Evolutionary conservation across 257 asterid genomes (phyloP), one percentile per base, ranked within the genome.

Genomic region (Fraxinus cuspidata): DNA sequence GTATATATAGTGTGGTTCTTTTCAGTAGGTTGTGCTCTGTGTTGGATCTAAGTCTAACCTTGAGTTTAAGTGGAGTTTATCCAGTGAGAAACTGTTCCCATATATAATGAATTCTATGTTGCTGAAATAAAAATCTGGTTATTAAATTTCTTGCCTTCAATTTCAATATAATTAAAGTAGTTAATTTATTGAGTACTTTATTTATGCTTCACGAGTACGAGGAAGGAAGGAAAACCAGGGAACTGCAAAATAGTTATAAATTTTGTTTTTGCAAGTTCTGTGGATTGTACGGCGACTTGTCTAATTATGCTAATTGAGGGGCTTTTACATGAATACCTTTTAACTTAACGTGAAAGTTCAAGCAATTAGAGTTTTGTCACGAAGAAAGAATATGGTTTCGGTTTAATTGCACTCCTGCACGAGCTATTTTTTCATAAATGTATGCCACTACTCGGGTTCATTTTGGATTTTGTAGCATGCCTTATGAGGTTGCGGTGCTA

Each of bases 1-100:
- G 84, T 88, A 56, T 74, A 80, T 87, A 90, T 5, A 3, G 77
- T 68, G 78, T 73, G 81, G 56, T 74, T n/a, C 66, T 83, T 78
- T 35, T 79, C 25, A 0, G 10, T 73, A 18, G 60, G 66, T 21
- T 58, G 3, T 8, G 31, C 9, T 58, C 9, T 63, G 32, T 3
- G 34, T 71, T 63, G 69, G 69, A 63, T 63, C 16, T 0, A 31
- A 0, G 4, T 3, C 5, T 8, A 63, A 25, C 56, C 19, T 4
- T 58, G 37, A 34, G 49, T 47, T 23, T 27, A 63, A 63, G 18
- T 9, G 16, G 34, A 23, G 35, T 63, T 63, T 18, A 25, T 63
- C 13, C 34, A 9, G 69, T 63, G 69, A 23, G 69, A n/a, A 63
- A 23, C 7, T 25, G 69, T 63, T 25, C 10, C 10, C 32, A 63